Base-by-base conservation (phyloP, 1,139 yeast genomes). In the Magnusiomyces suaveolens region DNA sequence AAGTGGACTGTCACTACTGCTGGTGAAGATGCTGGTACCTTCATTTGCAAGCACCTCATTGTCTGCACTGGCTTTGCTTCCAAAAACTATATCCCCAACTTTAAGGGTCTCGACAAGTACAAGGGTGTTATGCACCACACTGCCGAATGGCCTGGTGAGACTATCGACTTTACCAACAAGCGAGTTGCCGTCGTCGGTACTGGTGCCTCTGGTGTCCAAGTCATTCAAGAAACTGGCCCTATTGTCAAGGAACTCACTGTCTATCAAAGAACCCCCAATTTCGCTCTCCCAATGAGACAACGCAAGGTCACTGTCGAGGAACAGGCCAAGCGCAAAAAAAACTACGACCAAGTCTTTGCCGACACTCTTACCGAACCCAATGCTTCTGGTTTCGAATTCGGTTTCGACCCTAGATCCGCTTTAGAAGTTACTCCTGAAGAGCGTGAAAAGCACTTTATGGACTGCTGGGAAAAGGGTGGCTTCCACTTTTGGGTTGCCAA, bases 61-160 rank as follows among this genome's bases (percentile, higher is more conserved):
- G 60, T 70, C 29, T 70, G 77, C 53, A 54, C 63, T 8, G 69
- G 69, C 14, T 63, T 64, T 52, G 66, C 69, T 16, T 57, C 67
- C 20, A 65, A 61, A 52, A 58, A 52, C 24, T 64, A 60, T 44
- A 62, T 57, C 44, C 68, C 68, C 8, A 58, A 60, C 43, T 63
- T 60, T 46, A 56, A 55, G 36, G 59, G 80, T 0, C 60, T 77
- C 47, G 75, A 74, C 39, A 64, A 63, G 29, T 77, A 73, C 63
- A 66, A 75, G 60, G 82, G 81, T 3, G 62, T 61, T 2, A 75
- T 73, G 61, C 71, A 76, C 72, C 82, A 77, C 60, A 74, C 80
- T 0, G 78, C 77, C 1, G 63, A 75, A 48, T 78, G 78, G 75
- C 73, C 78, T 57, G 75, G 75, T 59, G 58, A 64, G 6, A 43